Percentiles rank a stretch among this genome's conserved stretches.
phyloP scores from a whole-genome alignment of 1,139 yeast genomes.

The Geotrichum siamense region DNA sequence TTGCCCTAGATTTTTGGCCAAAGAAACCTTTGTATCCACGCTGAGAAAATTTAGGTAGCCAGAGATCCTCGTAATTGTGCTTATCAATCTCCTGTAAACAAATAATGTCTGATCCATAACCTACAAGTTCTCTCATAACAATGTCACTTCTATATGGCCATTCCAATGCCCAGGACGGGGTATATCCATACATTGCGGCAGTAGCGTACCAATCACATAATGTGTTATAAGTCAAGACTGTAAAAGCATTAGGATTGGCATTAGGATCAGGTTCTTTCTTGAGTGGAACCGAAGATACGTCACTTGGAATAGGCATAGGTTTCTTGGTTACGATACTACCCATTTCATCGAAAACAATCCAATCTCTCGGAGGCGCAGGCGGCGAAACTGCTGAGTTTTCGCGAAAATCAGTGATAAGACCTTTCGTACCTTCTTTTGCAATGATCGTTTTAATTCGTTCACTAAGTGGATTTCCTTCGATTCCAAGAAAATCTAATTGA shows the following conservation, averaged over 20 bases:
- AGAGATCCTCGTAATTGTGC: constrained; percentile 73
- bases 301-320: constrained; percentile 6
- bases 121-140: constrained; percentile 63
- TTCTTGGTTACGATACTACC: constrained; percentile 41
- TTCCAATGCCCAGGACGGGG: constrained; percentile 94
- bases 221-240: constrained; percentile 81
- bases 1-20: constrained; percentile 84
- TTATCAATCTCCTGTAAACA: constrained; percentile 97
- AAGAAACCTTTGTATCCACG: constrained; percentile 77
- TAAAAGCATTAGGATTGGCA: constrained; percentile 39
- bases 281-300: constrained; percentile 1
- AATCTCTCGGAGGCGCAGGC: constrained; percentile 67
- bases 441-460: constrained; percentile 56
- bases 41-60: constrained; percentile 68
- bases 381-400: constrained; percentile 68
- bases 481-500: constrained; percentile 78
- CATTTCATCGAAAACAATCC: constrained; percentile 73
- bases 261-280: constrained; percentile 16
- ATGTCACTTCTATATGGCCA: constrained; percentile 88
- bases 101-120: constrained; percentile 62
- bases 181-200: constrained; percentile 81
- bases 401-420: constrained; percentile 68
- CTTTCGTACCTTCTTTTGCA: constrained; percentile 80
- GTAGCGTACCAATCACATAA: constrained; percentile 96
- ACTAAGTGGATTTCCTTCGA: constrained; percentile 88